Percentiles rank a stretch among this genome's conserved stretches.
phyloP scores from a whole-genome alignment of 305 asterid species.

The Plantago coronopus region DNA sequence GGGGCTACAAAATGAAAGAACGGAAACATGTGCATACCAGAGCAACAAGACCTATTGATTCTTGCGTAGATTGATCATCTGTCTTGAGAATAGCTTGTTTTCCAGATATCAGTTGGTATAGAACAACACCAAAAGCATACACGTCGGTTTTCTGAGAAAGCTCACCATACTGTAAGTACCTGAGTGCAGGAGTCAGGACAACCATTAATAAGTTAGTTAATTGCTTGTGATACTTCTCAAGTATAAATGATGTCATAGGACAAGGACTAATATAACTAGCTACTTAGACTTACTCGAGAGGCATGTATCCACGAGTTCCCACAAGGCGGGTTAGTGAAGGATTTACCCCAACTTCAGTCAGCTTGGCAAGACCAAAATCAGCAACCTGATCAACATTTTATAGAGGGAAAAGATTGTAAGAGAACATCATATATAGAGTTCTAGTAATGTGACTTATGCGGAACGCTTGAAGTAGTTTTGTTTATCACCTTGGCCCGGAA shows the following conservation, averaged over 20 bases:
- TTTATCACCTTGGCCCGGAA: conserved; percentile 65
- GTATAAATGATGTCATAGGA: too few relatives aligned
- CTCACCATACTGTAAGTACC: conserved; percentile 79
- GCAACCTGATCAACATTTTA: conserved; percentile 51
- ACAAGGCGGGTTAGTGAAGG: conserved; percentile 64
- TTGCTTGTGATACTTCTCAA: background rate
- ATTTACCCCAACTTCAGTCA: conserved; percentile 62
- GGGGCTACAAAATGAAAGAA: background rate
- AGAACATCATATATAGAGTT: too few relatives aligned
- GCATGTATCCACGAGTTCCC: conserved; percentile 87
- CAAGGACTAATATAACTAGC: background rate
- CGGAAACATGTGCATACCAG: conserved; percentile 34
- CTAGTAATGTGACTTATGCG: too few relatives aligned
- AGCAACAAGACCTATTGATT: conserved; percentile 70
- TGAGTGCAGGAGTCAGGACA: conserved; percentile 24
- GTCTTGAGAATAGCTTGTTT: conserved; percentile 60
- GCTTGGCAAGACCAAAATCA: conserved; percentile 79
- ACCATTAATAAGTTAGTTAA: background rate
- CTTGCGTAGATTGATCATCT: conserved; percentile 39
- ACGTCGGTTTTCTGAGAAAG: conserved; percentile 70
- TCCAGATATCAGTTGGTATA: conserved; percentile 65
- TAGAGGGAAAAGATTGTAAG: too few relatives aligned
- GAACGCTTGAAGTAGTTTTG: too few relatives aligned
- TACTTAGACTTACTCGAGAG: conserved; percentile 59
- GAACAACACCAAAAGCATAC: conserved; percentile 83